Conservation (phyloP, 2,329 filamentous ascomycete genomes). For the Teratosphaeria gauchensis region DNA sequence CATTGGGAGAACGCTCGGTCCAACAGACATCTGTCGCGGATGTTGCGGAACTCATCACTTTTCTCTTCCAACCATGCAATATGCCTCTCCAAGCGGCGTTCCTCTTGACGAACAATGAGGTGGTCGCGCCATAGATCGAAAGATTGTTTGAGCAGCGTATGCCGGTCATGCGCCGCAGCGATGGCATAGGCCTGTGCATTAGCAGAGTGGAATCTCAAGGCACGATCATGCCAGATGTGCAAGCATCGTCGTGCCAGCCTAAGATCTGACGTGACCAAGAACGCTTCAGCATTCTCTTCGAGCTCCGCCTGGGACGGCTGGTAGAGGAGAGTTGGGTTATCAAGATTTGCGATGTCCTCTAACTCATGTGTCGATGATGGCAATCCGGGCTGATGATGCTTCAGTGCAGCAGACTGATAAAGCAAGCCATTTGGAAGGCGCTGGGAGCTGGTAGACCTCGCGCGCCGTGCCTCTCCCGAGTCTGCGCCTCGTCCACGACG, state of each 20-base stretch:
- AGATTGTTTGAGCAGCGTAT: slow-evolving; percentile 42
- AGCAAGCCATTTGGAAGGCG: background rate
- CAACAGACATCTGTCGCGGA: slow-evolving; percentile 31
- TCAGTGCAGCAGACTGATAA: slow-evolving; percentile 6
- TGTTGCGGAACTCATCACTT: background rate
- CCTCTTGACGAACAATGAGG: slow-evolving; percentile 12
- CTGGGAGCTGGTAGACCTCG: slow-evolving; percentile 17
- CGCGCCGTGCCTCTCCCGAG: slow-evolving; percentile 4
- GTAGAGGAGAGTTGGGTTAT: slow-evolving; percentile 13
- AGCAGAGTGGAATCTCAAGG: slow-evolving; percentile 21
- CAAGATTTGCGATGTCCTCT: slow-evolving; percentile 5
- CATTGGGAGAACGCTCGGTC: slow-evolving; percentile 58
- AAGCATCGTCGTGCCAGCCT: slow-evolving; percentile 13
- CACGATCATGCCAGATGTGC: slow-evolving; percentile 37
- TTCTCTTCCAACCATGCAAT: background rate
- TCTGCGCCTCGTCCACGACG: slow-evolving; percentile 6
- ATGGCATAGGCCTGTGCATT: slow-evolving; percentile 24
- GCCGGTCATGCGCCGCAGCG: slow-evolving; percentile 42
- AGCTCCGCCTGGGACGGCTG: slow-evolving; percentile 18
- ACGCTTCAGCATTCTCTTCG: slow-evolving; percentile 21
- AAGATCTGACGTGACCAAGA: slow-evolving; percentile 12
- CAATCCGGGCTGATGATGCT: slow-evolving; percentile 9
- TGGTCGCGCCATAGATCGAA: slow-evolving; percentile 42
- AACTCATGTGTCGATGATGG: slow-evolving; percentile 9
- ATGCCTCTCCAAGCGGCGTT: slow-evolving; percentile 4